A percentile compares a stretch with the other conserved stretches of the same genome.
Conservation (phyloP, 106 monocot species). For the Dioscorea dumetorum region DNA sequence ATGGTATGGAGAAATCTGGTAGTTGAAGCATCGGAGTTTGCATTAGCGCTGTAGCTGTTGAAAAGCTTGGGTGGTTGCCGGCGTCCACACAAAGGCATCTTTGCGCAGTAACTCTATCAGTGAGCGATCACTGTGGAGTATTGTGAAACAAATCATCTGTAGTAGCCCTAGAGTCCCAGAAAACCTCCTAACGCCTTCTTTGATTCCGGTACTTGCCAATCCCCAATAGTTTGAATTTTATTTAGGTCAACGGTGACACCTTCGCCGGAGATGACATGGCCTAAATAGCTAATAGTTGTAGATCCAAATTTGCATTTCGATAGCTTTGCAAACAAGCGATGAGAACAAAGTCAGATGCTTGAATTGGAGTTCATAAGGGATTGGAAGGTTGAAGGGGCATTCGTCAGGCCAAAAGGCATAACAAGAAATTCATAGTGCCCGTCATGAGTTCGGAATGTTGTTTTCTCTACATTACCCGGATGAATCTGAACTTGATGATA, state of each 20-base stretch:
- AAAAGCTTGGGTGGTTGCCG: not conserved
- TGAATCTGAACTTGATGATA: slow-evolving; percentile 2
- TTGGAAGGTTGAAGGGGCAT: not conserved
- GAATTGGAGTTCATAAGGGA: not conserved
- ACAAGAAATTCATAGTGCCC: not conserved
- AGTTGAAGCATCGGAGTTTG: not conserved
- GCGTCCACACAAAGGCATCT: not conserved
- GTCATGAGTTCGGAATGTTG: not conserved
- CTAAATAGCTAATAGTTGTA: not conserved
- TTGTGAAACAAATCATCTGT: not conserved
- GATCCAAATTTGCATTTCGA: not conserved
- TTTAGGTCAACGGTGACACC: not conserved
- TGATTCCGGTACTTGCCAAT: not conserved
- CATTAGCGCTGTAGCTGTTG: not conserved
- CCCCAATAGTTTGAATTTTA: not conserved
- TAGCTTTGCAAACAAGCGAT: not conserved
- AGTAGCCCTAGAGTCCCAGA: not conserved
- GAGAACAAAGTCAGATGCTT: not conserved
- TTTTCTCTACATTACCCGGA: not conserved
- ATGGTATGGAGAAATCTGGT: not conserved
- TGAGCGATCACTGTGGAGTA: not conserved
- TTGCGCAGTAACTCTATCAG: not conserved
- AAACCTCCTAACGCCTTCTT: not conserved
- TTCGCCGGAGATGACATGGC: not conserved
- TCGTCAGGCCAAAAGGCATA: not conserved